These are phyloP conservation scores for Candida sanyaensis DNA, from an alignment of 1,139 yeast species.

Conservation along the genomic window DNA sequence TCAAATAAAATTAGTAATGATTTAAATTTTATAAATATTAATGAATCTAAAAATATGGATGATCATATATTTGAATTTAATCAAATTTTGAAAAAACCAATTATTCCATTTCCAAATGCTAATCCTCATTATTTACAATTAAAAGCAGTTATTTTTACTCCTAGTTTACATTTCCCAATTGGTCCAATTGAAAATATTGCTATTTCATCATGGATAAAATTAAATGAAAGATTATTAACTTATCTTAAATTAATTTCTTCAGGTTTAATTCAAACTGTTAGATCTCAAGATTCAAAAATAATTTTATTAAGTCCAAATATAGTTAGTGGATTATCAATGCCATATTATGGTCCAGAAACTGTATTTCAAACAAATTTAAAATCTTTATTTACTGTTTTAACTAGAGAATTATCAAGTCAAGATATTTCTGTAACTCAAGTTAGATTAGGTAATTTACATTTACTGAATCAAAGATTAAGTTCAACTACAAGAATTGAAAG, in stretches of 20 bases:
- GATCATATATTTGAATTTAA: conserved; percentile 37
- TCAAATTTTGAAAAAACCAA: conserved; percentile 37
- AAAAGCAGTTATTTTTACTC: conserved; percentile 63
- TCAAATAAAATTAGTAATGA: conserved; percentile 56
- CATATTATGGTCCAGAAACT: conserved; percentile 54
- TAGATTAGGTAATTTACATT: conserved; percentile 48
- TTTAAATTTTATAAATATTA: conserved; percentile 46
- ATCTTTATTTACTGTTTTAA: conserved; percentile 37
- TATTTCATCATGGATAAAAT: conserved; percentile 52
- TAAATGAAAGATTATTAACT: conserved; percentile 45
- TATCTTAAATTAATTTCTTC: conserved; percentile 56
- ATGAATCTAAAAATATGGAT: conserved; percentile 32
- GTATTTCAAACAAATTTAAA: conserved; percentile 39
- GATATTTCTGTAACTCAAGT: conserved; percentile 47
- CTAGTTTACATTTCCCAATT: conserved; percentile 63
- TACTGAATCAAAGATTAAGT: conserved; percentile 31
- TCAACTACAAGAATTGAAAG: conserved; percentile 30
- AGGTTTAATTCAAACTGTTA: conserved; percentile 59
- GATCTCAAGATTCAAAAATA: conserved; percentile 48
- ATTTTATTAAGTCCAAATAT: conserved; percentile 47
- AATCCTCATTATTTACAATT: conserved; percentile 52
- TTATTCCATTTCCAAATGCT: conserved; percentile 52
- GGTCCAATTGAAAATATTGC: conserved; percentile 69
- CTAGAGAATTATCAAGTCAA: conserved; percentile 44
- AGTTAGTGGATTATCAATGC: conserved; percentile 41